A percentile compares a stretch with the other conserved stretches of the same genome.
Evolutionary conservation across 192 early-diverging fungal genomes (phyloP).

Genomic region (Backusella westeae): DNA sequence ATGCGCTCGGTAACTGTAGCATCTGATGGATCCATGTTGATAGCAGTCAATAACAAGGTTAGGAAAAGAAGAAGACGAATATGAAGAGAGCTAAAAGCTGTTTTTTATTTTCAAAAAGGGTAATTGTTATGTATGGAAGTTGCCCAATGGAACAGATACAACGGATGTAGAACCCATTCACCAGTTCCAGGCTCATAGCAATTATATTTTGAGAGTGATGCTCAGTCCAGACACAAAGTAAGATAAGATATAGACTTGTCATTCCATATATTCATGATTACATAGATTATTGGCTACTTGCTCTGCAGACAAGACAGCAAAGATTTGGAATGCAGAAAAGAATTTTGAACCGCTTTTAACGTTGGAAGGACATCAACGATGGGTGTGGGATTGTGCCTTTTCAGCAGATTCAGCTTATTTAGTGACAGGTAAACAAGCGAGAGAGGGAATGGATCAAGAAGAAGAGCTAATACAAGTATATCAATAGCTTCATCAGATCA

Average conservation of each 20-base stretch:
- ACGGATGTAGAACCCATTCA: conserved; percentile 66
- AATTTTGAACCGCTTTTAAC: conserved; percentile 70
- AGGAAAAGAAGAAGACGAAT: background rate
- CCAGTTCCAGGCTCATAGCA: conserved; percentile 74
- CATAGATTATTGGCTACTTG: conserved; percentile 76
- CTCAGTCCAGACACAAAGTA: conserved; percentile 82
- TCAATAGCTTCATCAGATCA: conserved; percentile 77
- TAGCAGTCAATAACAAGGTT: conserved; percentile 88
- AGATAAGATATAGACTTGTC: background rate
- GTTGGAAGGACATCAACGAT: conserved; percentile 77
- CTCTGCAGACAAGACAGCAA: conserved; percentile 85
- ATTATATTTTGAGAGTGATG: conserved; percentile 81
- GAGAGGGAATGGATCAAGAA: background rate
- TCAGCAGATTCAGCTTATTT: conserved; percentile 90
- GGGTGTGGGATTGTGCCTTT: conserved; percentile 94
- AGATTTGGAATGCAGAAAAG: conserved; percentile 73
- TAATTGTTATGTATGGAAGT: conserved; percentile 64
- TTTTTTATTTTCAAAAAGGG: conserved; percentile 28
- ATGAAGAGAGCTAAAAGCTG: background rate
- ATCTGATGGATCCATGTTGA: conserved; percentile 74
- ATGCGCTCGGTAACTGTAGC: conserved; percentile 81
- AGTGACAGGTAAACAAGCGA: conserved; percentile 56
- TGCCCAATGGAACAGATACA: conserved; percentile 59
- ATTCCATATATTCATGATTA: background rate
- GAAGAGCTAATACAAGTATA: background rate